A percentile compares a stretch with the other conserved stretches of the same genome.
Conservation (phyloP, 169 alveolate species). For the Plasmodium gaboni region DNA sequence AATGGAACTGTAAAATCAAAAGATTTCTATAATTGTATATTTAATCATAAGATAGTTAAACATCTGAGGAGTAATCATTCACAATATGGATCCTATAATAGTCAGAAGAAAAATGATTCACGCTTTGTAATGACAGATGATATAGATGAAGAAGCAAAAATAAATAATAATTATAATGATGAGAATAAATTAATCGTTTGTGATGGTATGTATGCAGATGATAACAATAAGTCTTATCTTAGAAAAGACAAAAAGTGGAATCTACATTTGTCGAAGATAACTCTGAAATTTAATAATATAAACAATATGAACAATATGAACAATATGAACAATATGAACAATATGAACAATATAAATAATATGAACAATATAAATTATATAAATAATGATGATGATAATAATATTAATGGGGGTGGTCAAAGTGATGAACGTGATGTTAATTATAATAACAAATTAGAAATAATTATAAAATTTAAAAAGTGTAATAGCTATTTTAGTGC, state of each 20-base stretch:
- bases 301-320: neutral
- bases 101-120: neutral
- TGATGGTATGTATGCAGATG: neutral
- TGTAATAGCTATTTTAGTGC: conserved; percentile 49
- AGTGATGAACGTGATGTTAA: neutral
- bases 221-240: neutral
- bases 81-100: neutral
- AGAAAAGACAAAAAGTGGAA: neutral
- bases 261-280: conserved; percentile 22
- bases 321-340: no score
- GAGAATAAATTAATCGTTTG: neutral
- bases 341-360: no score
- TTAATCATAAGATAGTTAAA: conserved; percentile 44
- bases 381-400: no score
- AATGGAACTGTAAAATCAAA: conserved; percentile 54
- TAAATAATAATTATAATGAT: neutral
- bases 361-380: no score
- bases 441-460: conserved; percentile 19
- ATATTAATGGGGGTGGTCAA: no score
- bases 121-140: neutral
- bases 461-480: conserved; percentile 30
- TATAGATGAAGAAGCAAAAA: neutral
- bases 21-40: conserved; percentile 60
- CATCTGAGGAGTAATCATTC: conserved; percentile 9
- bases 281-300: conserved; percentile 32